phyloP scores from a whole-genome alignment of 2,329 filamentous ascomycete species.

The Ceratocystis destructans region DNA sequence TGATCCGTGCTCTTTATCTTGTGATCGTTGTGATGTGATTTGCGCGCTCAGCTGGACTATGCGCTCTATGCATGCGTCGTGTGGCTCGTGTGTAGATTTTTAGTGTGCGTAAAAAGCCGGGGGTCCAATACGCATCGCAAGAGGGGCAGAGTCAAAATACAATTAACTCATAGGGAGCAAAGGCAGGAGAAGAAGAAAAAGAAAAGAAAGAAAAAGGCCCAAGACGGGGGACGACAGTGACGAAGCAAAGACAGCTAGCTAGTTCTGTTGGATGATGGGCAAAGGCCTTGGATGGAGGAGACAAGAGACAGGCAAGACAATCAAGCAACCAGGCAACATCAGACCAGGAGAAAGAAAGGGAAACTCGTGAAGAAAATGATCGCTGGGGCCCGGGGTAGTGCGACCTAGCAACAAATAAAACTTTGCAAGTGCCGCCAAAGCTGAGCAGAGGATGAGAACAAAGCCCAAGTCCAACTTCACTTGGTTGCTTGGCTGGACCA shows the following conservation, averaged over 20 bases:
- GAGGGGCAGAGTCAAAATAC: neutral
- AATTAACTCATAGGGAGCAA: neutral
- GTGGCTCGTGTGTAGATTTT: neutral
- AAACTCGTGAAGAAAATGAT: slow-evolving; percentile 4
- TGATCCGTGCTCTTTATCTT: slow-evolving; percentile 1
- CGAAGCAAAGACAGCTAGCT: no score
- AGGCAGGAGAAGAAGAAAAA: neutral
- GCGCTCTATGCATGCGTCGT: neutral
- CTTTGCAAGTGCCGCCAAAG: neutral
- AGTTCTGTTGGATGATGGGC: neutral
- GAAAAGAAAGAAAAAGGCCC: neutral
- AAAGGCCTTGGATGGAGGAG: neutral
- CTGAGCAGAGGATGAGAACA: neutral
- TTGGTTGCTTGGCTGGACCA: neutral
- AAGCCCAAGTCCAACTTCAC: neutral
- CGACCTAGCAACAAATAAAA: neutral
- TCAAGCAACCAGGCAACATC: neutral
- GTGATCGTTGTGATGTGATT: neutral
- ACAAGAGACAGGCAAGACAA: neutral
- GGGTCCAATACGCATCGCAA: neutral
- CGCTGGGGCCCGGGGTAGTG: slow-evolving; percentile 2
- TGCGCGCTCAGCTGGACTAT: slow-evolving; percentile 4
- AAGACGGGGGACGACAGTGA: no score
- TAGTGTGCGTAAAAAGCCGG: neutral
- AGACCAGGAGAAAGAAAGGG: neutral